A percentile compares a stretch with the other conserved stretches of the same genome.
phyloP scores from a whole-genome alignment of 2,329 filamentous ascomycete species.

The Pestalotiopsis sp. region DNA sequence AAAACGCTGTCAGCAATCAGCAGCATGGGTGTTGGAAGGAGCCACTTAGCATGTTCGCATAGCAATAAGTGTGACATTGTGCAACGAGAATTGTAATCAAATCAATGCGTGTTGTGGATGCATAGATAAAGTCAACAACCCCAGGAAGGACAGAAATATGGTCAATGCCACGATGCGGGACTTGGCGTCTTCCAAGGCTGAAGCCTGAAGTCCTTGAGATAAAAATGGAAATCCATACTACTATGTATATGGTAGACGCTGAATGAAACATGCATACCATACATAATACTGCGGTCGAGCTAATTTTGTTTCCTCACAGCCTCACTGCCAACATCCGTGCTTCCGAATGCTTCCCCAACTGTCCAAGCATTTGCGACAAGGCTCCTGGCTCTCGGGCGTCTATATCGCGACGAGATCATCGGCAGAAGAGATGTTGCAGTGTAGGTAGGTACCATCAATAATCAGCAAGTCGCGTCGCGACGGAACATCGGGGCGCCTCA shows the following conservation, averaged over 20 bases:
- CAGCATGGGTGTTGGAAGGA: background rate
- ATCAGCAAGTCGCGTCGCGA: background rate
- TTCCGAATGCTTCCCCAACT: background rate
- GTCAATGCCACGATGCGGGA: background rate
- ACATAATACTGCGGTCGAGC: background rate
- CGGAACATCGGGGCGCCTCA: background rate
- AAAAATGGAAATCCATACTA: background rate
- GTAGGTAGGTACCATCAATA: too few relatives aligned
- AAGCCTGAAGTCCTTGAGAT: background rate
- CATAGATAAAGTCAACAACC: background rate
- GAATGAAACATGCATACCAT: conserved; percentile 10
- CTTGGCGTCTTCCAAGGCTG: background rate
- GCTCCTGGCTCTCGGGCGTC: background rate
- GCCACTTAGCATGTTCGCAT: background rate
- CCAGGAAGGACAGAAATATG: background rate
- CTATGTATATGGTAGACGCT: background rate
- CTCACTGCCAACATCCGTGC: background rate
- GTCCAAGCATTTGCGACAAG: background rate
- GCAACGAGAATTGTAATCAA: background rate
- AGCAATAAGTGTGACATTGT: background rate
- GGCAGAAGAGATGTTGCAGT: too few relatives aligned
- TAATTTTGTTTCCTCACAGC: background rate
- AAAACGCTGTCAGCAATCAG: background rate
- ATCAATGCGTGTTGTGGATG: background rate
- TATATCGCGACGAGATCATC: background rate